Conservation (phyloP, 495 filamentous ascomycete genomes). For the Penicillium tannophilum region DNA sequence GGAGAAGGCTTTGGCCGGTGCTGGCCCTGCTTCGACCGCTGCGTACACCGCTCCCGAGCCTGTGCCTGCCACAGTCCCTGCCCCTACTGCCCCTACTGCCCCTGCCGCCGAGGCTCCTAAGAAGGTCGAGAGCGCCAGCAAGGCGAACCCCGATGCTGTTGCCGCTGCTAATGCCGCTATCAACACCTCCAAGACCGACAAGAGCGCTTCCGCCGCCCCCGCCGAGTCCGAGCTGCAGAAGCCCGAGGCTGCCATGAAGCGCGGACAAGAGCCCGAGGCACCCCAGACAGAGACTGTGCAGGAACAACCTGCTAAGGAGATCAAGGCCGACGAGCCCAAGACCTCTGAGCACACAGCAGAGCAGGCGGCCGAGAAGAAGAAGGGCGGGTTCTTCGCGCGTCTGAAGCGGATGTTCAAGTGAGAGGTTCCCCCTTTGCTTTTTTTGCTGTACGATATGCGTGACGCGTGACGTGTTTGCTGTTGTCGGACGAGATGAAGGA, state of each 20-base stretch:
- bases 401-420: constrained; percentile 38
- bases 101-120: constrained; percentile 9
- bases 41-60: constrained; percentile 29
- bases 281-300: constrained; percentile 45
- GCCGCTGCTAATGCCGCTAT: constrained; percentile 31
- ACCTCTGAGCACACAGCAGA: constrained; percentile 10
- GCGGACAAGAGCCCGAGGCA: constrained; percentile 24
- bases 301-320: constrained; percentile 11
- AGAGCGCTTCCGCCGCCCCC: constrained; percentile 13
- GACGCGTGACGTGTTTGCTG: constrained; percentile 7
- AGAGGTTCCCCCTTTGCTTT: constrained; percentile 6
- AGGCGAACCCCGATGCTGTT: constrained; percentile 27
- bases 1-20: constrained; percentile 24
- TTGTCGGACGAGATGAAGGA: neutral
- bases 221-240: constrained; percentile 28
- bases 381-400: constrained; percentile 32
- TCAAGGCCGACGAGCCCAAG: constrained; percentile 16
- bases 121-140: constrained; percentile 15
- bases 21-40: constrained; percentile 29
- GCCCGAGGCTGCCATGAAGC: constrained; percentile 29
- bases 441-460: constrained; percentile 29
- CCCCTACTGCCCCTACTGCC: neutral
- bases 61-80: constrained; percentile 7
- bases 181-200: constrained; percentile 28
- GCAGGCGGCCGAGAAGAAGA: constrained; percentile 28